These are phyloP conservation scores for Scedosporium boydii DNA, from an alignment of 2,329 filamentous ascomycete species.

Conservation along the genomic window DNA sequence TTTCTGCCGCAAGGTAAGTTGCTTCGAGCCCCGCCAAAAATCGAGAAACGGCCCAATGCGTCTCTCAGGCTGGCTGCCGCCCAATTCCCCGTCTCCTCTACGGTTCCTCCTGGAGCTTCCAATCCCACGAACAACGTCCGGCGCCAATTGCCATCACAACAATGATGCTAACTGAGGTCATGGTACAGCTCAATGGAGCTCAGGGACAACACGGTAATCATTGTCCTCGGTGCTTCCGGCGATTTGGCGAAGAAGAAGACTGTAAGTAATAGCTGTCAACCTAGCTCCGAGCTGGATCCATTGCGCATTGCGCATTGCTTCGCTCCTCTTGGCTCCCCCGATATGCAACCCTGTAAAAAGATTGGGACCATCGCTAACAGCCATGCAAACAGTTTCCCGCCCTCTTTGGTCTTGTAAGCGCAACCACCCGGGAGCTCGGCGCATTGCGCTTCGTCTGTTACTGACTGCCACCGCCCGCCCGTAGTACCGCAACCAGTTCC, in stretches of 20 bases:
- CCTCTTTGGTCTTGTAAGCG: slow-evolving; percentile 85
- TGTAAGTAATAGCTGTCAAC: slow-evolving; percentile 37
- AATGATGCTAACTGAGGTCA: neutral
- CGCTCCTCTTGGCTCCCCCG: too few relatives aligned
- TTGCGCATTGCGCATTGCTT: too few relatives aligned
- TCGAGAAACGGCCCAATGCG: neutral
- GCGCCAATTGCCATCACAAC: neutral
- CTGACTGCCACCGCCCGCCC: neutral
- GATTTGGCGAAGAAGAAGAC: slow-evolving; percentile 99
- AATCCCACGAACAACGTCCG: neutral
- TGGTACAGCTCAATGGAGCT: slow-evolving; percentile 71
- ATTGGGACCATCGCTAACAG: slow-evolving; percentile 1
- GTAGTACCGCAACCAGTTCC: slow-evolving; percentile 97
- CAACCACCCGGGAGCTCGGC: neutral
- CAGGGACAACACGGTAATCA: slow-evolving; percentile 95
- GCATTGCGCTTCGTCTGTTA: neutral
- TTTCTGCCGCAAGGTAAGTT: neutral
- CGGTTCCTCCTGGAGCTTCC: neutral
- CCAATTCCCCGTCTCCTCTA: neutral
- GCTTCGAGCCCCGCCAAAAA: neutral
- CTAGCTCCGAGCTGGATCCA: neutral
- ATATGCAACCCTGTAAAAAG: neutral
- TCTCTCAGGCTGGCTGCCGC: neutral
- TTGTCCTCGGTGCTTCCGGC: slow-evolving; percentile 93
- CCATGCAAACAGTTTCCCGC: slow-evolving; percentile 68